Evolutionary conservation across 139 green algal genomes (phyloP), one percentile per base, ranked within the genome.

Genomic region (Tetratostichococcus sp.): DNA sequence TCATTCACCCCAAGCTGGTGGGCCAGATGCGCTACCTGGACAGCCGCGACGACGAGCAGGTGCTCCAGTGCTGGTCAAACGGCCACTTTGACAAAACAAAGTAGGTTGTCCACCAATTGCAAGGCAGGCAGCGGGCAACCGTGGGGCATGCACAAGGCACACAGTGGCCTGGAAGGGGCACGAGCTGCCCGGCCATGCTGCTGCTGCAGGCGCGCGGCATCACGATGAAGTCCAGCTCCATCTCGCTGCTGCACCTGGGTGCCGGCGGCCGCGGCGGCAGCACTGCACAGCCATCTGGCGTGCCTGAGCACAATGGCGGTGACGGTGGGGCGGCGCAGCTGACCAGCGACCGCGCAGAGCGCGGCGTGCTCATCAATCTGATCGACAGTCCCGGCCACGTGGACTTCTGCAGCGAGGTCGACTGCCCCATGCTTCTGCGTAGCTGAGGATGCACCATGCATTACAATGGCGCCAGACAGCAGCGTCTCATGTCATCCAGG

Each of bases 301-400:
- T 34, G 26, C 39, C 35, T 17, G 34, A 35, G 35, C 70, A 74
- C n/a, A n/a, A n/a, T n/a, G n/a, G n/a, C n/a, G n/a, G n/a, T n/a
- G n/a, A n/a, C n/a, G 11, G 23, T 3, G 6, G 8, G 30, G 11
- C 33, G 30, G 6, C n/a, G 25, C n/a, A 57, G 32, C 68, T 72
- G 32, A 11, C 8, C 39, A 50, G 39, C 39, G 39, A 74, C 22
- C 21, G 57, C 39, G 25, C 42, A 11, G 23, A 74, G 34, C 57
- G 70, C 26, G n/a, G 32, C 28, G 26, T 73, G 19, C 84, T 99
- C 21, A 83, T 99, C 71, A 98, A 99, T 80, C 87, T 99, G 1
- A 98, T 99, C 35, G 96, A 99, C 84, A 97, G 90, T 4, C 96
- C 96, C 4, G 96, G 96, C 1, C 96, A 99, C 78, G 93, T 99